Percentiles rank a stretch among this genome's conserved stretches.
phyloP scores from a whole-genome alignment of 805 yeast genomes.

The Phaffomyces opuntiae region DNA sequence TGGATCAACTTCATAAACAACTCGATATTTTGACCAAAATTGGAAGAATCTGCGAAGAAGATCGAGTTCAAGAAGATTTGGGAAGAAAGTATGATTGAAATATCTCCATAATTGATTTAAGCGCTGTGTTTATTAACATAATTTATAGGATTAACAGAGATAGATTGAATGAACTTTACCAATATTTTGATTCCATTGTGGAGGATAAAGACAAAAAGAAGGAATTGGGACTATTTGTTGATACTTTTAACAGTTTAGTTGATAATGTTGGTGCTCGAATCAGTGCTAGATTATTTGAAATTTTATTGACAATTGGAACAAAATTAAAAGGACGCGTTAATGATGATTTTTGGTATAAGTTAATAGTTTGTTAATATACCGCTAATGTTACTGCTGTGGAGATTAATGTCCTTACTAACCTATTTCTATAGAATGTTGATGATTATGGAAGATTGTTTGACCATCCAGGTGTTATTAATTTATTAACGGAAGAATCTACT shows the following conservation, averaged over 20 bases:
- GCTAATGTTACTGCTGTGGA: too few relatives aligned
- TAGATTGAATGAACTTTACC: background rate
- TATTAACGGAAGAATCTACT: slow-evolving; percentile 9
- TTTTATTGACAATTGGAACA: slow-evolving; percentile 19
- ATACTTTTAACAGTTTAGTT: slow-evolving; percentile 9
- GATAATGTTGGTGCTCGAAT: slow-evolving; percentile 8
- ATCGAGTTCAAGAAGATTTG: background rate
- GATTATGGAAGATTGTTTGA: slow-evolving; percentile 19
- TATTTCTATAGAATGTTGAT: slow-evolving; percentile 1
- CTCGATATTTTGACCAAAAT: background rate
- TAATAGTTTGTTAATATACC: slow-evolving; percentile 11
- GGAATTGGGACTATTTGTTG: slow-evolving; percentile 1
- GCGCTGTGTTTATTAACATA: background rate
- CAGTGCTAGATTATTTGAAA: slow-evolving; percentile 13
- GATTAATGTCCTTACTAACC: background rate
- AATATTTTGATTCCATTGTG: background rate
- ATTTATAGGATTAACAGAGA: background rate
- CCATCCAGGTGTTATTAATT: slow-evolving; percentile 6
- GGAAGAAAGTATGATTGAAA: background rate
- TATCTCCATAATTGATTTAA: too few relatives aligned
- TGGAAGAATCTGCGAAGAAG: background rate
- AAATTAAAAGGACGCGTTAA: slow-evolving; percentile 9
- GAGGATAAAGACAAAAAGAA: background rate
- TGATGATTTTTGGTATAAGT: slow-evolving; percentile 20
- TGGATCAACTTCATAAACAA: background rate